Base-by-base conservation (phyloP, 345 rosid genomes). In the Pistacia atlantica region DNA sequence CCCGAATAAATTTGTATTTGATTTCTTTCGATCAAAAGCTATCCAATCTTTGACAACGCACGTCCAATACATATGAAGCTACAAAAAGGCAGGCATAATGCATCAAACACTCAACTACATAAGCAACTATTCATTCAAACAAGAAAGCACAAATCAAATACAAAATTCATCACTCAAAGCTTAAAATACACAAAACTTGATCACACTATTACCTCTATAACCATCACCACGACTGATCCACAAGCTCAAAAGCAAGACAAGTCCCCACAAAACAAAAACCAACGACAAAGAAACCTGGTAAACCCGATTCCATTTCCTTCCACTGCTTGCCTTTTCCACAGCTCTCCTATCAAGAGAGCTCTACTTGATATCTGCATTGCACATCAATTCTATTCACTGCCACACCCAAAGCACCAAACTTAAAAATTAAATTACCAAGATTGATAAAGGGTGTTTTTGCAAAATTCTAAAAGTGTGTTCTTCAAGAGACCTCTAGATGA, bases 331-430 rank as follows among this genome's bases (percentile, higher is more conserved):
- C 80, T 78, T 85, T 20, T 80, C 88, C 49, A 67, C 83, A 82
- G 91, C 92, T 84, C 94, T 89, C 83, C 90, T 86, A 57, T 72
- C 78, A 63, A 84, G 97, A 96, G 91, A 92, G 90, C 91, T 87
- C 73, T 85, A 78, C 93, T 90, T 62, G 91, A 88, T 78, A 90
- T 89, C 89, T 81, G 97, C 99, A 96, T 96, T 73, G 85, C 89
- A 90, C 94, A 93, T 89, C 86, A 84, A 88, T 75, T 58, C 82
- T 63, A 66, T 67, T 71, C 49, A 72, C 75, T 49, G 58, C 68
- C 16, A 17, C 68, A 67, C 72, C 20, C 35, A 54, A 59, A 17
- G 57, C 38, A 75, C 46, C 20, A 57, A 20, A 48, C n/a, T 7
- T 46, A 56, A 16, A 12, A 58, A 8, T 38, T 38, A 58, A 14